Base-by-base conservation (phyloP, 768 basidiomycete genomes). In the Calocybe cyanea region DNA sequence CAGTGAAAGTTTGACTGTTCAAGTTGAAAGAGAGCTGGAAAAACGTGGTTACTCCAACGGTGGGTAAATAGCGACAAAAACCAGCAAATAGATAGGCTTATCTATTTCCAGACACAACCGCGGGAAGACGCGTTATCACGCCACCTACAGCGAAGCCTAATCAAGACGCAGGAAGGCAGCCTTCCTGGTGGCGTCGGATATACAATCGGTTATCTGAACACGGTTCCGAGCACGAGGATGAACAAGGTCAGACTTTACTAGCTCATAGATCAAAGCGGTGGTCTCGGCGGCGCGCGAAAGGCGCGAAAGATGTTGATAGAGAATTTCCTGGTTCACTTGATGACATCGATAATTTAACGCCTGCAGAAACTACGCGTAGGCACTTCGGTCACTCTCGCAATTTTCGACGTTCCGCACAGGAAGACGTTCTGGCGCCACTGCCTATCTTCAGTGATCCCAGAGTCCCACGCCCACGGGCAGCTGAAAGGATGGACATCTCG, bases 111-210 rank as follows among this genome's bases (percentile, higher is more conserved):
- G 50, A 45, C 31, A 28, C 40, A 30, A 7, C 35, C 24, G 41
- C 18, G 35, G 18, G 32, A 20, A 17, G 17, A 25, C 36, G 28
- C 23, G 35, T 45, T 31, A 17, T 38, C 46, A 47, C 50, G 11
- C 41, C 19, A 10, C 34, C 41, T 25, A 52, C 49, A 20, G 50
- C 46, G 11, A 57, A 42, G 34, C 24, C 56, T 6, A 49, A 43
- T 38, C 48, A 52, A 17, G 52, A 49, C 9, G 57, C 64, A 45
- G 53, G 53, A 38, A 54, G 57, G 4, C 69, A 71, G 48, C 61
- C 66, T 2, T 78, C 80, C 0, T 82, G 80, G 80, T 82, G 81
- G 81, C 71, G 72, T 14, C 70, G 61, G 41, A 58, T 78, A 13
- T 81, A 81, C 57, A 59, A 71, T 50, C 73, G 76, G 15, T 52